Base-by-base conservation (phyloP, 108 stramenopile species). In the Cyclotella atomus region DNA sequence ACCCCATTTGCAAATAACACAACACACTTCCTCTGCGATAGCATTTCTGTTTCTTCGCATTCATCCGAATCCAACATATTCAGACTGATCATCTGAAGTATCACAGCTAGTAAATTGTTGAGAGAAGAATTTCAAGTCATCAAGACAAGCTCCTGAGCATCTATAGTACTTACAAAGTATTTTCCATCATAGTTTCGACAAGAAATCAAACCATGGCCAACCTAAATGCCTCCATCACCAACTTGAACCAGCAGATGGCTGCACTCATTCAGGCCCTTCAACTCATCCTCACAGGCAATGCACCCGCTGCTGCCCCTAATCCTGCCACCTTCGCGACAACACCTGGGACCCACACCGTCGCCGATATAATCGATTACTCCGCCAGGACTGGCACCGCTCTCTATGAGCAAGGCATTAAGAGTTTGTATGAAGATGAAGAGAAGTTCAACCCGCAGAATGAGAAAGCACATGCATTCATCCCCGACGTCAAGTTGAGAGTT, bases 51-150 rank as follows among this genome's bases (percentile, higher is more conserved):
- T n/a, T n/a, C 14, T 20, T 20, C 14, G 16, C 7, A 38, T 8
- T 14, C 23, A 9, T 36, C 23, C 32, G 59, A 36, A 60, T 60
- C 35, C 59, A 60, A 36, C 59, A 60, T 60, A 60, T 60, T 60
- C 59, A 60, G 59, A 60, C n/a, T 60, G 59, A 60, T 60, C 59
- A 60, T n/a, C 34, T 60, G 59, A 60, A 60, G 59, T 60, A 60
- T 60, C 59, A 60, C 59, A 60, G 59, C 59, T 36, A 60, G 59
- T 60, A 34, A 60, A 60, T 60, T 60, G 59, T 60, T 60, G 20
- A 60, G 32, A 34, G 59, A 60, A 60, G 59, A n/a, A n/a, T n/a
- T 36, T 23, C 33, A 35, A 60, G 20, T 60, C 36, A n/a, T n/a
- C n/a, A n/a, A n/a, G n/a, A 23, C 59, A 7, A 56, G 36, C 59